Evolutionary conservation across 805 yeast species (phyloP).

Genomic region (Wickerhamomyces rabaulensis): DNA sequence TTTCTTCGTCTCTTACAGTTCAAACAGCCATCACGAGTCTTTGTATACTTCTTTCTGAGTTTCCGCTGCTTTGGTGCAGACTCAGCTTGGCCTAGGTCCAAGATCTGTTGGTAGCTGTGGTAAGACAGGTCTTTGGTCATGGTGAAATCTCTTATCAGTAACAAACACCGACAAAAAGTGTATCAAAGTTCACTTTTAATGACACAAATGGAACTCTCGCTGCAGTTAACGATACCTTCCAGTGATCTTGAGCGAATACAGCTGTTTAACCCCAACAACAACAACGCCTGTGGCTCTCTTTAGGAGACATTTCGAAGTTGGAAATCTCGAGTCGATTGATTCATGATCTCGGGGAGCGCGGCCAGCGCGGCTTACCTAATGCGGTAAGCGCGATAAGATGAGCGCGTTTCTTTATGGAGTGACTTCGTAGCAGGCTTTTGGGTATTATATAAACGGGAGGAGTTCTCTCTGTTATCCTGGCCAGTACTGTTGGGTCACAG

Average conservation of each 20-base stretch:
- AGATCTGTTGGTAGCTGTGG: conserved; percentile 20
- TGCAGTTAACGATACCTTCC: no score
- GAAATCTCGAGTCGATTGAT: background rate
- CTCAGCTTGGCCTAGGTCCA: conserved; percentile 9
- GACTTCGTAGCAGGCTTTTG: background rate
- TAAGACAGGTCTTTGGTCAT: conserved; percentile 3
- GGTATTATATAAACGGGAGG: background rate
- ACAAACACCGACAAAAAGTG: background rate
- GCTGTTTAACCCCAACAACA: no score
- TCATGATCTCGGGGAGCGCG: no score
- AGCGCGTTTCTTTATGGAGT: background rate
- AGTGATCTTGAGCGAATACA: no score
- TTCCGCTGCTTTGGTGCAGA: conserved; percentile 8
- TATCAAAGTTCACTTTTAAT: background rate
- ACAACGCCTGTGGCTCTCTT: no score
- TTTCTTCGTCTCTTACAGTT: conserved; percentile 19
- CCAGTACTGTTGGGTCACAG: no score
- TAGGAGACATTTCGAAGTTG: no score
- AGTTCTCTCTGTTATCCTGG: background rate
- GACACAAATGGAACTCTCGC: no score
- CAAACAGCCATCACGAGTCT: conserved; percentile 20
- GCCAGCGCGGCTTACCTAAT: background rate
- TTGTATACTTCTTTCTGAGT: conserved; percentile 11
- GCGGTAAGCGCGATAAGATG: background rate
- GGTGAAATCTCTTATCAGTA: background rate